A percentile compares a stretch with the other conserved stretches of the same genome.
phyloP scores from a whole-genome alignment of 23 red algal genomes.

The Cyanidiococcus yangmingshanensis region DNA sequence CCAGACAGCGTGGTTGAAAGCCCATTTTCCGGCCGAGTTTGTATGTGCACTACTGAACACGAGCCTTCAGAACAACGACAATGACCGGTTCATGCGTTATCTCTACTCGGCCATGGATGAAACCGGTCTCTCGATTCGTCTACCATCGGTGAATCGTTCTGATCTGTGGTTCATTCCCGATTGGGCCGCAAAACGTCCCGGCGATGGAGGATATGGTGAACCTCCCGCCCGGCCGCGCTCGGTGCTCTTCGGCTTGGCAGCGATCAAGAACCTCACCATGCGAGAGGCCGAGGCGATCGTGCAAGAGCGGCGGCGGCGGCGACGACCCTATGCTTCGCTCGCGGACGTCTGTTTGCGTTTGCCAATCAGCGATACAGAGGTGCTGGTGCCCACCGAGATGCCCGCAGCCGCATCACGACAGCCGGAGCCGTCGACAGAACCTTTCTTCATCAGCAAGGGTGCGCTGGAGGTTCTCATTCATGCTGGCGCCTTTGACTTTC shows the following conservation, averaged over 20 bases:
- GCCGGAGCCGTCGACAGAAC: background rate
- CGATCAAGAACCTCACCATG: slow-evolving; percentile 66
- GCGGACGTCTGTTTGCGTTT: slow-evolving; percentile 59
- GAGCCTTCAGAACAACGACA: slow-evolving; percentile 35
- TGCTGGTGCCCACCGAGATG: background rate
- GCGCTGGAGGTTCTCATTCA: slow-evolving; percentile 49
- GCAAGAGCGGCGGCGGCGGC: slow-evolving; percentile 37
- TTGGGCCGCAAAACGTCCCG: background rate
- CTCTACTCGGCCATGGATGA: slow-evolving; percentile 38
- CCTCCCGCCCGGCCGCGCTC: slow-evolving; percentile 17
- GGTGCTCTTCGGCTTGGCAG: slow-evolving; percentile 58
- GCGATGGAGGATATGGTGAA: background rate
- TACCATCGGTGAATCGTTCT: slow-evolving; percentile 49
- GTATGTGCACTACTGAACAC: slow-evolving; percentile 52
- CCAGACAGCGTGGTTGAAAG: slow-evolving; percentile 88
- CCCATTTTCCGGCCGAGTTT: slow-evolving; percentile 85
- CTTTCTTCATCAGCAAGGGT: slow-evolving; percentile 47
- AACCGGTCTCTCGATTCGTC: slow-evolving; percentile 30
- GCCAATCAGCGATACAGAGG: slow-evolving; percentile 21
- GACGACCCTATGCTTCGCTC: slow-evolving; percentile 42
- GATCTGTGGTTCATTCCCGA: slow-evolving; percentile 49
- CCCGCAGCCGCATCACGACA: no score
- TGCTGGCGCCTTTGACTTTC: slow-evolving; percentile 68
- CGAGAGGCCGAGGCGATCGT: slow-evolving; percentile 44
- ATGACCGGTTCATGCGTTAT: slow-evolving; percentile 57